Conservation (phyloP, 176 grass and related monocot genomes). For the barley (Hordeum vulgare) region DNA sequence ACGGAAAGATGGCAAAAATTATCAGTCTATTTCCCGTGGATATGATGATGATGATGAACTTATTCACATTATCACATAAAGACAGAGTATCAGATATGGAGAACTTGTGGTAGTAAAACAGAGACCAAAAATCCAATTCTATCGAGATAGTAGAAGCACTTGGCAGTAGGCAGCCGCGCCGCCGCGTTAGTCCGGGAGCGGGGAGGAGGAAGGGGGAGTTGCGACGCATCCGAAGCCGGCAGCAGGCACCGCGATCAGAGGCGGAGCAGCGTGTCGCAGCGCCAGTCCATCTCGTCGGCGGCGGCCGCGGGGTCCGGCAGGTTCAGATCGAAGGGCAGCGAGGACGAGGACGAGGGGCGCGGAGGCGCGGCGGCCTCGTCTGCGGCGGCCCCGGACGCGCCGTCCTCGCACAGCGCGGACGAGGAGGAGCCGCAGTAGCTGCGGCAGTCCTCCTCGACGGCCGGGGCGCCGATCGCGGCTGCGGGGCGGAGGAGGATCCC, state of each 20-base stretch:
- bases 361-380: constrained; percentile 25
- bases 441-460: constrained; percentile 42
- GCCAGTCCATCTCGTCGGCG: constrained; percentile 59
- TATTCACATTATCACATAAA: constrained; percentile 41
- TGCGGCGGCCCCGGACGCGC: constrained; percentile 6
- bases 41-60: constrained; percentile 5
- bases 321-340: constrained; percentile 77
- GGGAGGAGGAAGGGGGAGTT: not conserved
- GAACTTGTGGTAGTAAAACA: constrained; percentile 21
- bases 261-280: constrained; percentile 56
- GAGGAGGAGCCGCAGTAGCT: constrained; percentile 77
- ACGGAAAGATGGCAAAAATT: not conserved
- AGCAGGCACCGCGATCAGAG: constrained; percentile 4
- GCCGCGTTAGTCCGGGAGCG: not conserved
- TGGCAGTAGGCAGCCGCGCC: not conserved
- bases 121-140: constrained; percentile 20
- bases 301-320: constrained; percentile 24
- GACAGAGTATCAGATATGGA: constrained; percentile 19
- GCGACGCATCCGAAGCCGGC: not conserved
- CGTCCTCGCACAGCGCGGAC: constrained; percentile 53
- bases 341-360: not conserved
- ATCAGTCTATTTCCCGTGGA: not conserved
- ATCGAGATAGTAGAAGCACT: constrained; percentile 8
- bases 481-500: not conserved
- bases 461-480: not conserved